phyloP scores from a whole-genome alignment of 345 rosid genomes.

The Eutrema japonicum region DNA sequence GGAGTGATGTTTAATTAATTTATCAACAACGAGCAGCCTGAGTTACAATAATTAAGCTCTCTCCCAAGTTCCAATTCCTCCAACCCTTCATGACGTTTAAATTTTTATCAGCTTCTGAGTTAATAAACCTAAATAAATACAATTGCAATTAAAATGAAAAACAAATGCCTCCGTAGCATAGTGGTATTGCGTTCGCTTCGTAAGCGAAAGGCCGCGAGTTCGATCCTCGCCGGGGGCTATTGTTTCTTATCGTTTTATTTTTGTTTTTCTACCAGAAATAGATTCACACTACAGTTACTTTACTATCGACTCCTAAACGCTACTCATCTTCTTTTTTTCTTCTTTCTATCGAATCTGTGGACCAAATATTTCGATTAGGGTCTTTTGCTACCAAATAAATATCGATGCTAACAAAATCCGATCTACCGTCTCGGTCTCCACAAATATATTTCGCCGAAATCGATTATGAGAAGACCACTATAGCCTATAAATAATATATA shows the following conservation, averaged over 20 bases:
- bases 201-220: slow-evolving; percentile 99
- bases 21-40: too few relatives aligned
- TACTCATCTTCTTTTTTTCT: background rate
- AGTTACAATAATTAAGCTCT: too few relatives aligned
- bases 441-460: background rate
- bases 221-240: slow-evolving; percentile 86
- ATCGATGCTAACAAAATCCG: slow-evolving; percentile 11
- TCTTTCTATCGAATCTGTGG: slow-evolving; percentile 18
- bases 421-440: slow-evolving; percentile 1
- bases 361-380: background rate
- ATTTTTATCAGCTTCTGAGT: background rate
- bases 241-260: too few relatives aligned
- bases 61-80: too few relatives aligned
- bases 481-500: background rate
- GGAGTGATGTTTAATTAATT: too few relatives aligned
- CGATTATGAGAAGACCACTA: background rate
- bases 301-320: background rate
- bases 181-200: slow-evolving; percentile 99
- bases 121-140: background rate
- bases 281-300: background rate
- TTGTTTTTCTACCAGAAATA: background rate
- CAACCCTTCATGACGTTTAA: too few relatives aligned
- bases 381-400: slow-evolving; percentile 15
- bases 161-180: slow-evolving; percentile 80
- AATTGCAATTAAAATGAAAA: rapidly evolving